Conservation (phyloP, 1,284 basidiomycete species). For the Puccinia coronata region DNA sequence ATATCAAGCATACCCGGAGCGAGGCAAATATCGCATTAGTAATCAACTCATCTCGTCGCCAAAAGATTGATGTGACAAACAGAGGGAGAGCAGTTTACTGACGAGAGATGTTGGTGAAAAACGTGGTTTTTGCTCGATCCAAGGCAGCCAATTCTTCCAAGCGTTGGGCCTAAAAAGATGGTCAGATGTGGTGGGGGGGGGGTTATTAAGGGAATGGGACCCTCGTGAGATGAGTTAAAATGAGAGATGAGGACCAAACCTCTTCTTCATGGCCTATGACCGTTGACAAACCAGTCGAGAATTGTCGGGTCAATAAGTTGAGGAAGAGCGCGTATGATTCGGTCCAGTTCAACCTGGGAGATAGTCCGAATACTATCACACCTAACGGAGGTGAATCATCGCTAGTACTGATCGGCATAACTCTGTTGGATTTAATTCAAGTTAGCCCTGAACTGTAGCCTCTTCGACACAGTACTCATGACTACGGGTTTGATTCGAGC, state of each 20-base stretch:
- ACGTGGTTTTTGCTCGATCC: conserved; percentile 48
- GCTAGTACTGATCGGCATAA: conserved; percentile 43
- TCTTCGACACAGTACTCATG: neutral
- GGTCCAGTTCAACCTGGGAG: conserved; percentile 46
- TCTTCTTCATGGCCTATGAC: conserved; percentile 47
- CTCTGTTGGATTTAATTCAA: conserved; percentile 17
- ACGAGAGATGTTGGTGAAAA: conserved; percentile 49
- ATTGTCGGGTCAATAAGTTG: conserved; percentile 40
- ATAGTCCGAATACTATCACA: conserved; percentile 48
- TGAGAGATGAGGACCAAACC: conserved; percentile 6
- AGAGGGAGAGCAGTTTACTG: neutral
- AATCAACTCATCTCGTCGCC: neutral
- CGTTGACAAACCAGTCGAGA: conserved; percentile 40
- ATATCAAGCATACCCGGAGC: neutral
- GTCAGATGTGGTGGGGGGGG: neutral
- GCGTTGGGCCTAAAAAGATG: conserved; percentile 25
- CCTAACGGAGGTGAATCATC: conserved; percentile 38
- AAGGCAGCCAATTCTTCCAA: conserved; percentile 44
- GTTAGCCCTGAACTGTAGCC: neutral
- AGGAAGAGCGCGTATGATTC: conserved; percentile 45
- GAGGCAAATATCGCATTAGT: neutral
- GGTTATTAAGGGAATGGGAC: neutral
- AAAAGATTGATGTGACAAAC: neutral
- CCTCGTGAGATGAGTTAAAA: neutral
- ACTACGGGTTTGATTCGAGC: neutral